Evolutionary conservation across 2,329 filamentous ascomycete genomes (phyloP), one percentile per base, ranked within the genome.

Genomic region (Fusarium verrucosum): DNA sequence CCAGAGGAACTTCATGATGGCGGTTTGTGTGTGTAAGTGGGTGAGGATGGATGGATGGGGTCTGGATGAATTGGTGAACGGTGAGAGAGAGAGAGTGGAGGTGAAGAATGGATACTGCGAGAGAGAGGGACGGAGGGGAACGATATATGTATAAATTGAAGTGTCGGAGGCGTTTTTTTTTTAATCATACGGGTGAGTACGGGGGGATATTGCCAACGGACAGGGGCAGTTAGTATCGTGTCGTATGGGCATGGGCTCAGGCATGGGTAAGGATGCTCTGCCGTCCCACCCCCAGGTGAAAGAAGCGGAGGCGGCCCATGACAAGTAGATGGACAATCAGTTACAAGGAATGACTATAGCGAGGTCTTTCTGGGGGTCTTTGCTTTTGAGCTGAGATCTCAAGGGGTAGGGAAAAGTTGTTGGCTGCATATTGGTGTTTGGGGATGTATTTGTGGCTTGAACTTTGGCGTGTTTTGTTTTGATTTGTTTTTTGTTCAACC

Each of bases 1-100:
- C 53, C 78, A 50, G 66, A 81, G 55, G 73, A 80, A 78, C 79
- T 82, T 82, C 82, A 83, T 84, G 25, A 64, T 79, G 73, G 43
- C 40, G 58, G 50, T 62, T 28, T n/a, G n/a, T n/a, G n/a, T n/a
- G 43, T 53, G 43, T 46, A 40, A 51, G 49, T 43, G 28, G 35
- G 26, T 45, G 47, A 26, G 11, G 43, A 44, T 42, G 49, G 32
- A 41, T n/a, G 20, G 40, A 14, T 44, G n/a, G 28, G n/a, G 37
- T 26, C 41, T 44, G 37, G 36, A 50, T 35, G 19, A 20, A 25
- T 11, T 33, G 20, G 32, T 38, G n/a, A 44, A 44, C 44, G 11
- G 20, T 22, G 28, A 50, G 23, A 20, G n/a, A n/a, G n/a, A n/a
- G n/a, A 40, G 25, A 10, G 10, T 40, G 19, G 26, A 16, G 45